phyloP scores from a whole-genome alignment of 192 early-diverging fungal species.

The Coemansia nantahalensis region DNA sequence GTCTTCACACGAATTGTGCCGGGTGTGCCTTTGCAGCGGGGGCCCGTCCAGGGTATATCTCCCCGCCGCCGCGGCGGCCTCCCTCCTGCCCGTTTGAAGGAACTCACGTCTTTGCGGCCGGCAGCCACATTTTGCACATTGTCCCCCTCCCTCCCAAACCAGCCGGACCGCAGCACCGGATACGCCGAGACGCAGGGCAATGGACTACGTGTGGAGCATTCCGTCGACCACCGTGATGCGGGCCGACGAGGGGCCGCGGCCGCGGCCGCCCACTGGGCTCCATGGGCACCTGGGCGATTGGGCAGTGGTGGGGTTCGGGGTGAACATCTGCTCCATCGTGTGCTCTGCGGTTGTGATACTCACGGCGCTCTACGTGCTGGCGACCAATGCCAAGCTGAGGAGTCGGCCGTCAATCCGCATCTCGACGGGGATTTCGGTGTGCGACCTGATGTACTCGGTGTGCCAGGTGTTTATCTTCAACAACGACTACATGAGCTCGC shows the following conservation, averaged over 20 bases:
- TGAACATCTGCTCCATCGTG: slow-evolving; percentile 1
- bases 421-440: slow-evolving; percentile 26
- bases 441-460: slow-evolving; percentile 39
- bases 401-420: slow-evolving; percentile 21
- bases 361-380: background rate
- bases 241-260: background rate
- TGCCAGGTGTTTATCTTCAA: slow-evolving; percentile 41
- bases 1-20: too few relatives aligned
- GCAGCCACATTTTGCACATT: too few relatives aligned
- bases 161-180: too few relatives aligned
- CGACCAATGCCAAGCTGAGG: background rate
- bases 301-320: background rate
- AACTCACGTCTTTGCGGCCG: too few relatives aligned
- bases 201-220: background rate
- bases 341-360: background rate
- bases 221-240: too few relatives aligned
- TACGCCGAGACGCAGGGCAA: too few relatives aligned
- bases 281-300: background rate
- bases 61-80: too few relatives aligned
- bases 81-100: too few relatives aligned
- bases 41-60: too few relatives aligned
- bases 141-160: too few relatives aligned
- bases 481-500: slow-evolving; percentile 31
- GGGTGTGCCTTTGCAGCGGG: too few relatives aligned
- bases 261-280: background rate